phyloP scores from a whole-genome alignment of 352 stramenopile species.

The Heterotrichella gracilis region DNA sequence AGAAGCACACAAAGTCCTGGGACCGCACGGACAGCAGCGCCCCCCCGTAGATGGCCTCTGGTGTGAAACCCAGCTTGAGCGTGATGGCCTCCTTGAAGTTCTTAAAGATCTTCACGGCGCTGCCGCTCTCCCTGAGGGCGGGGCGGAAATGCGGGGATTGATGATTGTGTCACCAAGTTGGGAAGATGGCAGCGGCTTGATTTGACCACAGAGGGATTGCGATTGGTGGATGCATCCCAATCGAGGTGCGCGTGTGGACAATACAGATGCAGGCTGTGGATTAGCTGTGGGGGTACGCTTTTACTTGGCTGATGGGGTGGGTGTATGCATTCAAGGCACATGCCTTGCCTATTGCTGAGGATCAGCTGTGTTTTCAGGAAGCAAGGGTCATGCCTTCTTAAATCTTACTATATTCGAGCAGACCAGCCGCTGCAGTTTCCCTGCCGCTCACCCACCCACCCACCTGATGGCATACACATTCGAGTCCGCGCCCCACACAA shows the following conservation, averaged over 20 bases:
- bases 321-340: too few relatives aligned
- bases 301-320: too few relatives aligned
- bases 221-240: too few relatives aligned
- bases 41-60: conserved; percentile 75
- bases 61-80: conserved; percentile 60
- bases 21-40: conserved; percentile 60
- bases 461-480: conserved; percentile 58
- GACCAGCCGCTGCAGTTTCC: too few relatives aligned
- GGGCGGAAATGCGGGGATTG: too few relatives aligned
- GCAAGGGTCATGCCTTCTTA: background rate
- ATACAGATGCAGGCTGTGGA: too few relatives aligned
- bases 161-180: background rate
- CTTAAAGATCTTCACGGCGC: conserved; percentile 76
- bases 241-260: too few relatives aligned
- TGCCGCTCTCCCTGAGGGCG: conserved; percentile 73
- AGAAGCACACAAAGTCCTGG: conserved; percentile 77
- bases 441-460: conserved; percentile 11
- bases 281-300: too few relatives aligned
- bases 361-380: too few relatives aligned
- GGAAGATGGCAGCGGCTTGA: background rate
- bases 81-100: conserved; percentile 88
- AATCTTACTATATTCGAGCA: conserved; percentile 13
- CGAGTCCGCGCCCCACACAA: conserved; percentile 80
- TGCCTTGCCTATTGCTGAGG: too few relatives aligned
- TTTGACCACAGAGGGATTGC: too few relatives aligned